phyloP scores from a whole-genome alignment of 306 rosid species.

The Medicago ruthenica region DNA sequence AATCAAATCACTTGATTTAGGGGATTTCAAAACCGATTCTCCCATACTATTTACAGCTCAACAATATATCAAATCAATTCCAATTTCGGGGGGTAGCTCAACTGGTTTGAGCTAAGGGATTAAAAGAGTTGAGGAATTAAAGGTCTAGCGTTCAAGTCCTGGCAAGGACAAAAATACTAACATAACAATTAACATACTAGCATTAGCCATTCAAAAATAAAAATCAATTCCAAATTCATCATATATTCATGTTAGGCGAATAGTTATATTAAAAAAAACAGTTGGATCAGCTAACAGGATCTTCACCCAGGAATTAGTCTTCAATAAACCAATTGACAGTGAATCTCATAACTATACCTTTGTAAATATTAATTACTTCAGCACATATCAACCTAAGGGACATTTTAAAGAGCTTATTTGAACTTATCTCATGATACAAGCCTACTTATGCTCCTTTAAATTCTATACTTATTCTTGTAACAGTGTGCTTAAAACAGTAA shows the following conservation, averaged over 20 bases:
- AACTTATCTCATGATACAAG: not conserved
- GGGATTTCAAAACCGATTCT: not conserved
- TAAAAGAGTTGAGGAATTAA: no score
- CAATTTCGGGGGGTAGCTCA: not conserved
- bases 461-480: constrained; percentile 7
- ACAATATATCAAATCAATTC: constrained; percentile 2
- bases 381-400: not conserved
- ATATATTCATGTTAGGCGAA: not conserved
- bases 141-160: no score
- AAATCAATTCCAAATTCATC: not conserved
- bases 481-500: constrained; percentile 21
- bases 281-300: constrained; percentile 13
- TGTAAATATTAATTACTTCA: constrained; percentile 13
- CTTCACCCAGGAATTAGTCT: constrained; percentile 30
- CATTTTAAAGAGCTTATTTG: not conserved
- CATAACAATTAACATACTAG: no score
- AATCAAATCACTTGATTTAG: not conserved
- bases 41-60: not conserved
- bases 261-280: not conserved
- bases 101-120: no score
- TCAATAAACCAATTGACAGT: constrained; percentile 2
- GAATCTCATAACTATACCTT: constrained; percentile 11
- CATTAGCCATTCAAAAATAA: no score
- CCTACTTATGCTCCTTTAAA: constrained; percentile 22
- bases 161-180: no score